Conservation (phyloP, 306 rosid genomes). For the apple (Malus domestica) region ASM211411v1 NC_041793.1:28024501-28025000, state of each 20-base stretch:
- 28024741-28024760: slow-evolving; percentile 18
- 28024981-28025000: too few relatives aligned
- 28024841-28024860: background rate
- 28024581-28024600: slow-evolving; percentile 7
- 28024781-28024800: slow-evolving; percentile 24
- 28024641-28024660: background rate
- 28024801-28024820: slow-evolving; percentile 43
- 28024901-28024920: too few relatives aligned
- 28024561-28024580: slow-evolving; percentile 23
- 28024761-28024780: slow-evolving; percentile 8
- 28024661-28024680: background rate
- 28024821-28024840: background rate
- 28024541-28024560: slow-evolving; percentile 12
- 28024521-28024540: background rate
- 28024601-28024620: too few relatives aligned
- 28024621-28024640: too few relatives aligned
- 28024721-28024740: slow-evolving; percentile 12
- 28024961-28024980: too few relatives aligned
- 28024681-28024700: slow-evolving; percentile 1
- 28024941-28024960: too few relatives aligned
- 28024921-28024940: too few relatives aligned
- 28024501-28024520: slow-evolving; percentile 14
- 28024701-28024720: background rate
- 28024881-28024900: background rate
- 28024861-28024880: slow-evolving; percentile 4